Base-by-base conservation (phyloP, 1,284 basidiomycete species). In the Paramarasmius palmivorus region DNA sequence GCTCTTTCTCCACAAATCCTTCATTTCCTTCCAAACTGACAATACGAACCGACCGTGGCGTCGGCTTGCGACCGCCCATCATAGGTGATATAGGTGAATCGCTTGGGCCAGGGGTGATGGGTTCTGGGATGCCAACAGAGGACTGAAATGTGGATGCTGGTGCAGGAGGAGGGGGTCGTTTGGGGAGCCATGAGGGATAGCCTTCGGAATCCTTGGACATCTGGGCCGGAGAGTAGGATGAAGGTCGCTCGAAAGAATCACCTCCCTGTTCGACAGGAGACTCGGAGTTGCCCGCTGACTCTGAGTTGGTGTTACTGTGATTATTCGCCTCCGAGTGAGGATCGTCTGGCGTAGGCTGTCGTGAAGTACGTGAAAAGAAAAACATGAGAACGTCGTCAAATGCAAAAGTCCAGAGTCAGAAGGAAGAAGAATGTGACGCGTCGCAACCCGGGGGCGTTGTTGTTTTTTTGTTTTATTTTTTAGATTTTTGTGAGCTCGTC, bases 181-280 rank as follows among this genome's bases (percentile, higher is more conserved):
- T 82, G 12, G 89, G 89, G 3, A 92, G 82, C 89, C 90, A 92
- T 25, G 86, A 84, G 3, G 89, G 89, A 63, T 92, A 92, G 22
- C 83, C 83, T 60, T 88, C 86, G 8, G 83, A 86, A 56, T 76
- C 74, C 61, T 73, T 74, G 36, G 78, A 58, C 54, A 58, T 54
- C 19, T 49, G 44, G 40, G 47, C 54, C 6, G 55, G 58, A 46
- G 58, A 59, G 9, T 45, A 45, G 17, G 52, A 51, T 10, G 17
- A 26, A 8, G 53, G 57, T 34, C 52, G 41, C 40, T 53, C 57
- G 20, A 25, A 23, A 23, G 52, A 42, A 5, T 29, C 20, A 39
- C 48, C 41, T 26, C 38, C 57, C 47, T 58, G 56, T 9, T 62
- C 59, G 51, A 62, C 50, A 52, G 63, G 40, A 41, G 59, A 62